Percentiles rank a stretch among this genome's conserved stretches.
Evolutionary conservation across 441 rosid genomes (phyloP).

Genomic region (Mallotus repandus): DNA sequence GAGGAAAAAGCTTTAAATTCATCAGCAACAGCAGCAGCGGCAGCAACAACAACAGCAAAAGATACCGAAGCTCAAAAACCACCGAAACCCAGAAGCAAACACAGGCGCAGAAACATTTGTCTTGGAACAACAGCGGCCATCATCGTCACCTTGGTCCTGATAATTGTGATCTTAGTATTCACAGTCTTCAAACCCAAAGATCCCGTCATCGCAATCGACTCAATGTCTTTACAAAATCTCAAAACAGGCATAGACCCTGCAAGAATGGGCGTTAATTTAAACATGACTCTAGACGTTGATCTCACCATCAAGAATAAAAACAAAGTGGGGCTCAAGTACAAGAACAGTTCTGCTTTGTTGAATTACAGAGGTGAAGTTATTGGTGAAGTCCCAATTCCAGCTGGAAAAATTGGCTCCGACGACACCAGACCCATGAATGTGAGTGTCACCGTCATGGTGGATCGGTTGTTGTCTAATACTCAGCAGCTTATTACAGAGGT

Average conservation of each 20-base stretch:
- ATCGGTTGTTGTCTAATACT: slow-evolving; percentile 50
- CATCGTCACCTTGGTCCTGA: slow-evolving; percentile 34
- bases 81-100: slow-evolving; percentile 10
- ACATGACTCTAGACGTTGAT: slow-evolving; percentile 50
- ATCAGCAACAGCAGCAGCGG: no score
- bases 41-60: background rate
- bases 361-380: slow-evolving; percentile 56
- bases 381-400: slow-evolving; percentile 69
- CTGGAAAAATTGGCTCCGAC: slow-evolving; percentile 43
- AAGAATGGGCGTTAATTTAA: slow-evolving; percentile 36
- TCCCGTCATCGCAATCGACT: slow-evolving; percentile 45
- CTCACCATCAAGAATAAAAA: slow-evolving; percentile 67
- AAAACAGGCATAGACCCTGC: slow-evolving; percentile 29
- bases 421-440: slow-evolving; percentile 43
- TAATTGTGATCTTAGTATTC: slow-evolving; percentile 48
- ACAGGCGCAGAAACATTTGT: slow-evolving; percentile 44
- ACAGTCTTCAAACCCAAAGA: slow-evolving; percentile 78
- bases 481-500: slow-evolving; percentile 34
- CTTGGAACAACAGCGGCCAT: slow-evolving; percentile 29
- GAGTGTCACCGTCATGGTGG: slow-evolving; percentile 59
- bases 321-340: slow-evolving; percentile 61
- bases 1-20: slow-evolving; percentile 18
- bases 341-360: slow-evolving; percentile 41
- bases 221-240: slow-evolving; percentile 38
- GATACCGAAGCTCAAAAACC: slow-evolving; percentile 1